Base-by-base conservation (phyloP, 495 filamentous ascomycete species). In the Tuber aestivum region DNA sequence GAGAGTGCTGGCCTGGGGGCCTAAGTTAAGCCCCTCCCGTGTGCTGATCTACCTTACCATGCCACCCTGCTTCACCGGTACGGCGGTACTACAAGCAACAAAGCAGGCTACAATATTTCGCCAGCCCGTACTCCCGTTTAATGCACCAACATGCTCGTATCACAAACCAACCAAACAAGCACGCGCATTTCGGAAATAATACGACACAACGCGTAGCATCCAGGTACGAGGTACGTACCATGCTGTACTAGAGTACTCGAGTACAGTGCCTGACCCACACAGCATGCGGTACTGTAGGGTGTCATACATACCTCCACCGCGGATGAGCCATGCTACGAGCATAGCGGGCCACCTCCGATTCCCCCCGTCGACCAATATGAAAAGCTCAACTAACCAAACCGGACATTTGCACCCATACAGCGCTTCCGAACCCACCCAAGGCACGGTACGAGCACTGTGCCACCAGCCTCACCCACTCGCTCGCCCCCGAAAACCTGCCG, bases 281-380 rank as follows among this genome's bases (percentile, higher is more conserved):
- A n/a, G 56, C 56, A 65, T 65, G 56, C 56, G 56, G 56, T 32
- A 65, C 12, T n/a, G 56, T 65, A 65, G n/a, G n/a, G n/a, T n/a
- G n/a, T n/a, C n/a, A n/a, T n/a, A n/a, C n/a, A 12, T 65, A 65
- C 9, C 56, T 32, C 4, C 56, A 27, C 56, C 16, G 56, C 50
- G 18, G n/a, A 10, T 32, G 56, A 32, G 27, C 56, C n/a, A 65
- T 65, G n/a, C 56, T 32, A 16, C 27, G n/a, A n/a, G n/a, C n/a
- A n/a, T n/a, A 32, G 56, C n/a, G 56, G 56, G 56, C 56, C 56
- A 65, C 56, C 56, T 65, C 56, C 56, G 56, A 32, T 65, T 65
- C 56, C 56, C n/a, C 56, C 56, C 56, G 56, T 65, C 32, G 56
- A 32, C 27, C 27, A 65, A 65, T 32, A 65, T 65, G 32, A 65